Evolutionary conservation across 805 yeast species (phyloP).

Genomic region (Candida cerambycidarum): DNA sequence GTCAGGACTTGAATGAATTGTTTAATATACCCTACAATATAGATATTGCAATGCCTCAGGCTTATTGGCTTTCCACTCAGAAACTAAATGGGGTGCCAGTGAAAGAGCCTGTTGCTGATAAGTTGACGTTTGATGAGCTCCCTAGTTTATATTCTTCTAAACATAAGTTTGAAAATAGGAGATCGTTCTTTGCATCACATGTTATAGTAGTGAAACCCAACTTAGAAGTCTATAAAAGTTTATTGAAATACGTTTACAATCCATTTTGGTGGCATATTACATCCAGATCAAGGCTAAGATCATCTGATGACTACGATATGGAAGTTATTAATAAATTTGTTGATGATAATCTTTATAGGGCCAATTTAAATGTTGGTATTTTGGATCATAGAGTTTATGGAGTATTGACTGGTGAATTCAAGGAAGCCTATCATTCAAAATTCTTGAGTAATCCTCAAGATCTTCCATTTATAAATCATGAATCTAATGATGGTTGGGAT

Average conservation of each 20-base stretch:
- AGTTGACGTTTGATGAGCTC: constrained; percentile 7
- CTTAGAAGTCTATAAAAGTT: constrained; percentile 20
- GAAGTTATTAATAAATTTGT: constrained; percentile 46
- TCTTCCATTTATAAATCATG: constrained; percentile 26
- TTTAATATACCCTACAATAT: constrained; percentile 26
- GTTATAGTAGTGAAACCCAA: constrained; percentile 63
- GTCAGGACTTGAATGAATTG: constrained; percentile 30
- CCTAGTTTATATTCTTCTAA: constrained; percentile 20
- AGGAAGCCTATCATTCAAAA: constrained; percentile 34
- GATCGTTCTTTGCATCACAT: constrained; percentile 41
- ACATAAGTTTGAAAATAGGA: constrained; percentile 29
- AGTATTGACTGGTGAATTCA: constrained; percentile 51
- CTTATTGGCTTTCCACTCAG: constrained; percentile 31
- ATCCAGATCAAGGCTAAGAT: constrained; percentile 21
- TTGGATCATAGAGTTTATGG: constrained; percentile 56
- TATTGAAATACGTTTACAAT: constrained; percentile 22
- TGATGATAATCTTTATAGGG: constrained; percentile 21
- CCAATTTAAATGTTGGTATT: constrained; percentile 25
- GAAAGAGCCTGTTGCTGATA: neutral
- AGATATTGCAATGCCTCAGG: constrained; percentile 32
- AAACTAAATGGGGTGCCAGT: constrained; percentile 15
- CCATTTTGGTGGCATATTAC: constrained; percentile 31
- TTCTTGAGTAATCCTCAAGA: constrained; percentile 47
- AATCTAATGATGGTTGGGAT: constrained; percentile 32
- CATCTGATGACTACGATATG: constrained; percentile 51